These are phyloP conservation scores for Thelephora aurantiotincta DNA, from an alignment of 768 basidiomycete species.

Conservation along the genomic window DNA sequence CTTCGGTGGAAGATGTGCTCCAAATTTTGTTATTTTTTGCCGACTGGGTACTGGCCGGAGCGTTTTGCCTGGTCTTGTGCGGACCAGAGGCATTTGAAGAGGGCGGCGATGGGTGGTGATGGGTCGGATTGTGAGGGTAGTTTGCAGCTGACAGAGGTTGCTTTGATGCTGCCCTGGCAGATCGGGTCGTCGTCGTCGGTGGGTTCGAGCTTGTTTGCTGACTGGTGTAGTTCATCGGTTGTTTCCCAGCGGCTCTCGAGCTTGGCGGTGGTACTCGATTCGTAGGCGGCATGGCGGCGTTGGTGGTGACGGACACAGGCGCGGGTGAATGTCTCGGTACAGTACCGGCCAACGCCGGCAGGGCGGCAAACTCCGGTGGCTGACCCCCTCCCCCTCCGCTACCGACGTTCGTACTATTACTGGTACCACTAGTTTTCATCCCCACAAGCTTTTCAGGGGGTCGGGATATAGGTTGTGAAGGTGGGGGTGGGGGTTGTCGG, in stretches of 20 bases:
- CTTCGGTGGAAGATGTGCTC: constrained; percentile 84
- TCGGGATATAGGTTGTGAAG: constrained; percentile 11
- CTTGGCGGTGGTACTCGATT: constrained; percentile 44
- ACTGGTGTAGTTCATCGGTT: constrained; percentile 68
- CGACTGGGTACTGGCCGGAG: constrained; percentile 18
- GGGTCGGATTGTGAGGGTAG: constrained; percentile 34
- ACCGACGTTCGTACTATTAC: constrained; percentile 8
- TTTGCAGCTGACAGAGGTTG: constrained; percentile 35
- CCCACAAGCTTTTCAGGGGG: constrained; percentile 11
- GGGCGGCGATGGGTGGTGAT: constrained; percentile 41
- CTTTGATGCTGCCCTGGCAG: constrained; percentile 31
- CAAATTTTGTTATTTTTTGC: constrained; percentile 74
- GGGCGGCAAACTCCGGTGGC: constrained; percentile 11
- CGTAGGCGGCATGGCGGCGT: constrained; percentile 22
- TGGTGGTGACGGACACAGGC: constrained; percentile 21
- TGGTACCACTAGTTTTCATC: constrained; percentile 2
- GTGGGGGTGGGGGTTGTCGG: neutral
- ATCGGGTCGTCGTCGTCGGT: constrained; percentile 16
- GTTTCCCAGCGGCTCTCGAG: constrained; percentile 83
- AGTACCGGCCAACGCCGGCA: constrained; percentile 7
- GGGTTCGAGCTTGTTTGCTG: constrained; percentile 22
- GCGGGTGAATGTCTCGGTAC: constrained; percentile 22
- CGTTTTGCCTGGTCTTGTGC: constrained; percentile 21
- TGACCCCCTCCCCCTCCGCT: constrained; percentile 9
- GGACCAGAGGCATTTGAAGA: constrained; percentile 25